Evolutionary conservation across 129 eudicot genomes (phyloP), one percentile per base, ranked within the genome.

Genomic region (Silybum marianum): DNA sequence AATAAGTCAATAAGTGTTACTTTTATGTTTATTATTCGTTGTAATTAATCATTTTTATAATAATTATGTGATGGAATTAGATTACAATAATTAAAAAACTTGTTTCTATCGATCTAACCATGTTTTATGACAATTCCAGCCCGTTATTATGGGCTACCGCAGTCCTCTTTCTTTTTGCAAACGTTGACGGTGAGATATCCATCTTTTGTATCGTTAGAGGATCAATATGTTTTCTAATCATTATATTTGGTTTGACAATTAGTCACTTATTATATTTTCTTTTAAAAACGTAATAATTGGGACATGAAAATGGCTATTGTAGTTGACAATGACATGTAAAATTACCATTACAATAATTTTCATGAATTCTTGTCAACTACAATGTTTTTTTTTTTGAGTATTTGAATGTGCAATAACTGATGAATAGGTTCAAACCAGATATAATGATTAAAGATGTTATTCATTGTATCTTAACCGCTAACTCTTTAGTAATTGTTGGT

Each of bases 61-160:
- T 19, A n/a, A n/a, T n/a, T 18, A 18, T n/a, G 23, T 18, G 66
- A 58, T 2, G 24, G 9, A 18, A 6, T 19, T 58, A 58, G 2
- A n/a, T 4, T 58, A n/a, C 9, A n/a, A 58, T 58, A 18, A 18
- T 58, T 54, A 54, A 58, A 18, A 58, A 58, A 5, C 13, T 78
- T 21, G 21, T 25, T 19, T 11, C 54, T 69, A 69, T 30, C 3
- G 40, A 32, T 69, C 76, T 75, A 6, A 58, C 32, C 30, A 3
- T 32, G 8, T 36, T 71, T 54, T 67, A 25, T 77, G 48, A 51
- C 67, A 65, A 66, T 77, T 78, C 22, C 90, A 95, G 99, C 72
- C 97, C 99, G 2, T 5, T 91, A 58, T 39, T 95, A 46, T 96
- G 99, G 99, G 76, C 90, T 76, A 86, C 93, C 9, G 92, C 95